Evolutionary conservation across 2,329 filamentous ascomycete genomes (phyloP), one percentile per base, ranked within the genome.

Genomic region (Fusarium sp.): DNA sequence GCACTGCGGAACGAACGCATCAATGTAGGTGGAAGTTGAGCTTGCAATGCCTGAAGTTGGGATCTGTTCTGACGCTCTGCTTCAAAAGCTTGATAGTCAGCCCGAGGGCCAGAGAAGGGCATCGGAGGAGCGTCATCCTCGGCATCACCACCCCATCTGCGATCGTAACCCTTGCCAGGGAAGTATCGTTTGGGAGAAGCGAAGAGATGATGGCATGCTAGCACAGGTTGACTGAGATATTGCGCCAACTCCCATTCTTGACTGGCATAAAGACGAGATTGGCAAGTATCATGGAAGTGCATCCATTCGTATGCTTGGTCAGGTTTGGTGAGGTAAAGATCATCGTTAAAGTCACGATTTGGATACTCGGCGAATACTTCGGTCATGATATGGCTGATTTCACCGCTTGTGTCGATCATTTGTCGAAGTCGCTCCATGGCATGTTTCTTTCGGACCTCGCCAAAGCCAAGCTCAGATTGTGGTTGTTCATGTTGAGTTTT

Each of bases 191-290:
- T 86, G 27, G 91, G 88, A 1, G 92, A 91, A 5, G 94, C 93
- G 76, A 99, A 99, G 14, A 99, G 86, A 76, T 93, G 86, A 77
- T 99, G 97, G 76, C 97, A 98, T 5, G 93, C 96, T 3, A 98
- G 87, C 18, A 96, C 87, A 0, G 95, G 91, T 72, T 96, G 92
- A 74, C 90, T 93, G 50, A 98, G 87, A 78, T 99, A 99, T 0
- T 93, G 90, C 1, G 88, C 88, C 18, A 99, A 83, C 79, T 99
- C 96, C 92, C 96, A 99, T 59, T 97, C 94, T 78, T 98, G 95
- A 63, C 88, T 90, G n/a, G 89, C 83, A 77, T 90, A 97, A 2
- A 98, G 86, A 41, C 90, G 89, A 1, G 90, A 90, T 25, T 93
- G 93, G 68, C 97, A 90, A 1, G 85, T 84, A 75, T 98, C 96